Conservation (phyloP, 73 alveolate genomes). For the Paramecium sonneborni region DNA sequence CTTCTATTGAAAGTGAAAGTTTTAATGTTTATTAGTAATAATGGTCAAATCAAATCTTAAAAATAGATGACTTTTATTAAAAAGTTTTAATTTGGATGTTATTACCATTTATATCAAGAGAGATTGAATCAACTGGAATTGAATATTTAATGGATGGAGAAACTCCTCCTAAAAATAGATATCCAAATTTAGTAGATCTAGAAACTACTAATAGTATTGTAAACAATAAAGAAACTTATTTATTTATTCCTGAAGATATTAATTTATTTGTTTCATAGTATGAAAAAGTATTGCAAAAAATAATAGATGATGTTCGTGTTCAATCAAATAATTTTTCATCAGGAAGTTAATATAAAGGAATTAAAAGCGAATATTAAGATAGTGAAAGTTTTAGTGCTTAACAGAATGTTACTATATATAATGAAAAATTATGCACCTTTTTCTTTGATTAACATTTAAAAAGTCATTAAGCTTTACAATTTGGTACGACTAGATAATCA, state of each 20-base stretch:
- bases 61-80: slow-evolving; percentile 31
- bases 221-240: slow-evolving; percentile 16
- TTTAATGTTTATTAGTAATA: slow-evolving; percentile 11
- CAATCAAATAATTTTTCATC: background rate
- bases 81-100: slow-evolving; percentile 19
- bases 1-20: slow-evolving; percentile 5
- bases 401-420: background rate
- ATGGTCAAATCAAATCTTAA: background rate
- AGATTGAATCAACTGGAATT: slow-evolving; percentile 12
- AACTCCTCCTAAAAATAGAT: slow-evolving; percentile 18
- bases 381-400: background rate
- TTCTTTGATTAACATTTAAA: slow-evolving; percentile 7
- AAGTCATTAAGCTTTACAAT: background rate
- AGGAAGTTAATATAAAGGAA: slow-evolving; percentile 16
- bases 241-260: slow-evolving; percentile 36
- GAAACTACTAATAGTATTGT: background rate
- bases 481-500: background rate
- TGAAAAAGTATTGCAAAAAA: slow-evolving; percentile 3
- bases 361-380: background rate
- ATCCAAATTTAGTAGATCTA: slow-evolving; percentile 25
- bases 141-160: slow-evolving; percentile 43
- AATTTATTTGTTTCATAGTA: slow-evolving; percentile 6
- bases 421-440: background rate
- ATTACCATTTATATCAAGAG: background rate
- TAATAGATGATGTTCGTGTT: background rate